Conservation (phyloP, 441 rosid species). For the Erodium moschatum region DNA sequence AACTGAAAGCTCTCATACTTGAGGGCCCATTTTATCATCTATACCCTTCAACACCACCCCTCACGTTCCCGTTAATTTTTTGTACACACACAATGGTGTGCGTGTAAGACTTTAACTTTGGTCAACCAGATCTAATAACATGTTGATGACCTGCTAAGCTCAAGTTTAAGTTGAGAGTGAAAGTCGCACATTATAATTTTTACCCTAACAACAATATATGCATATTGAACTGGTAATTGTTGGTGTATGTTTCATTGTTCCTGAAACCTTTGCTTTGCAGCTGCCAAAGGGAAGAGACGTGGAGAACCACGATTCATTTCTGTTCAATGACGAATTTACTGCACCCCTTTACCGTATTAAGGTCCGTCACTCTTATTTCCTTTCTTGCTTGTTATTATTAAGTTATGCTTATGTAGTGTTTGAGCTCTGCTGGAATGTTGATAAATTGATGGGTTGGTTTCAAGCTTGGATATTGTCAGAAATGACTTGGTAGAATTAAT, state of each 20-base stretch:
- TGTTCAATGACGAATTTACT: conserved; percentile 69
- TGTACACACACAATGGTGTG: background rate
- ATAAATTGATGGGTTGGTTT: background rate
- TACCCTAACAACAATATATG: background rate
- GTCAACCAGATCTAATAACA: background rate
- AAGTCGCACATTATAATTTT: background rate
- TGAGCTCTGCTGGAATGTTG: background rate
- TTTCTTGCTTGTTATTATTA: background rate
- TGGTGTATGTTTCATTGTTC: background rate
- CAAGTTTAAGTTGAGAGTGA: background rate
- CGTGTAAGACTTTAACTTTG: background rate
- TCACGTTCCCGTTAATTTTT: background rate
- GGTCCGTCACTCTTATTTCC: conserved; percentile 29
- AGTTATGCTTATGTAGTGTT: background rate
- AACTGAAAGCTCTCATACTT: background rate
- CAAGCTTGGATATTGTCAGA: conserved; percentile 1
- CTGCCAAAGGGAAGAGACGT: conserved; percentile 90
- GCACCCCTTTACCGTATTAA: conserved; percentile 89
- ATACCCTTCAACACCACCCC: background rate
- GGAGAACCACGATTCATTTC: conserved; percentile 78
- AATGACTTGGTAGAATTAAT: conserved; percentile 10
- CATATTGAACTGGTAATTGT: background rate
- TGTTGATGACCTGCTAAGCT: background rate
- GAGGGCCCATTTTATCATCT: background rate
- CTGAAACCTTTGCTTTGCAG: conserved; percentile 32